Base-by-base conservation (phyloP, 805 yeast species). In the Nakazawaea anatomiae region DNA sequence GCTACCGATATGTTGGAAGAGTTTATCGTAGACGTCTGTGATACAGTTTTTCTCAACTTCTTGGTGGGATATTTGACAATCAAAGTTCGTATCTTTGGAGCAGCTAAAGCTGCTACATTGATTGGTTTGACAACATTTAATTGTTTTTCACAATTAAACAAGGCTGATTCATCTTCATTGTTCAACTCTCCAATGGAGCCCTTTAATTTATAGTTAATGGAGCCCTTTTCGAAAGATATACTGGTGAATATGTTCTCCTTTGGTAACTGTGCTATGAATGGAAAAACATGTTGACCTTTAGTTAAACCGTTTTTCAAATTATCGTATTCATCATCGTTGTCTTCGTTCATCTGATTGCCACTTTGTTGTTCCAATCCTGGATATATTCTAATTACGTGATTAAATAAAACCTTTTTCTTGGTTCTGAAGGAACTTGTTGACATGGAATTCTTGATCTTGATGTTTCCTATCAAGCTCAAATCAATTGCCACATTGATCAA, bases 241-340 rank as follows among this genome's bases (percentile, higher is more conserved):
- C 89, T 82, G 27, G 94, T 86, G 64, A 74, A 84, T 3, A 88
- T 76, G 56, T 86, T 78, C 55, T 79, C 81, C 57, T 75, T 76
- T 1, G 97, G 96, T n/a, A 90, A 73, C 57, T 80, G 84, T 42
- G 90, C 87, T 45, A 85, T 79, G 61, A 90, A 91, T 25, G 96
- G 96, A 62, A 91, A 90, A 36, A 88, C 69, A 66, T 90, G 97
- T 61, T 87, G 92, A 41, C 97, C 97, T 59, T 82, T 80, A 18
- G 81, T 77, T n/a, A 87, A 63, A 0, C 87, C 87, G 52, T 66
- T 71, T 5, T 28, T n/a, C 39, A 34, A 27, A 30, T 46, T 11
- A 32, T 48, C 48, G n/a, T 55, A 56, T 11, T 47, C 40, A 28
- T 55, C 62, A 46, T 58, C 52, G 7, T 58, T 55, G 41, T 64